These are phyloP conservation scores for Arctostaphylos glauca DNA, from an alignment of 148 eudicot genomes.

Conservation along the genomic window DNA sequence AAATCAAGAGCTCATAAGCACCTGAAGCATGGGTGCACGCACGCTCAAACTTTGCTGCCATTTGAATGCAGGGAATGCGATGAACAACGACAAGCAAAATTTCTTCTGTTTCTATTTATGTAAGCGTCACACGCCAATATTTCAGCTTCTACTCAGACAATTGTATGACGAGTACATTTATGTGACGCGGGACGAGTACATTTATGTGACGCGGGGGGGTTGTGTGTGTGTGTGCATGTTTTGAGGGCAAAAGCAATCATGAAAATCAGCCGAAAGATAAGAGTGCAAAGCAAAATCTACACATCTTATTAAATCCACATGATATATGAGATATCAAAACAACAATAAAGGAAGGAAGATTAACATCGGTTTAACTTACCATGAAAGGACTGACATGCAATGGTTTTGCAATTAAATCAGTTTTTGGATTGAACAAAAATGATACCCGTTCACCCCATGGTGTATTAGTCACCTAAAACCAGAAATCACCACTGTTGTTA, in stretches of 20 bases:
- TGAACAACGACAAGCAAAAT: neutral
- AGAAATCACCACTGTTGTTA: conserved; percentile 16
- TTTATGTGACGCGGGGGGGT: neutral
- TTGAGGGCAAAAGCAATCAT: neutral
- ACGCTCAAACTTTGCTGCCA: neutral
- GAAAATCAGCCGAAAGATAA: neutral
- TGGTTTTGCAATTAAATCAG: conserved; percentile 75
- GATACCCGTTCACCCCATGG: conserved; percentile 95
- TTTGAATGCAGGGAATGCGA: neutral
- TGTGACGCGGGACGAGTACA: no score
- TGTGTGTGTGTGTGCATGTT: no score
- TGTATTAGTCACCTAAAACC: conserved; percentile 83
- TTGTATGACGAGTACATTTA: neutral
- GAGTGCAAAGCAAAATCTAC: neutral
- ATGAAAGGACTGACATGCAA: conserved; percentile 96
- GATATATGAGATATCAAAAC: neutral
- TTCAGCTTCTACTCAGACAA: neutral
- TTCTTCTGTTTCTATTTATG: neutral
- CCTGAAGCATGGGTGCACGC: neutral
- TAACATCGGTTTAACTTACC: conserved; percentile 43
- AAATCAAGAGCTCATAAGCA: neutral
- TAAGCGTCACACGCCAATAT: neutral
- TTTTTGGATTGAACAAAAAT: conserved; percentile 67
- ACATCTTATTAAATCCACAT: neutral
- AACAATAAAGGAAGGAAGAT: neutral